Base-by-base conservation (phyloP, 768 basidiomycete species). In the Cystofilobasidium bisporidii region DNA sequence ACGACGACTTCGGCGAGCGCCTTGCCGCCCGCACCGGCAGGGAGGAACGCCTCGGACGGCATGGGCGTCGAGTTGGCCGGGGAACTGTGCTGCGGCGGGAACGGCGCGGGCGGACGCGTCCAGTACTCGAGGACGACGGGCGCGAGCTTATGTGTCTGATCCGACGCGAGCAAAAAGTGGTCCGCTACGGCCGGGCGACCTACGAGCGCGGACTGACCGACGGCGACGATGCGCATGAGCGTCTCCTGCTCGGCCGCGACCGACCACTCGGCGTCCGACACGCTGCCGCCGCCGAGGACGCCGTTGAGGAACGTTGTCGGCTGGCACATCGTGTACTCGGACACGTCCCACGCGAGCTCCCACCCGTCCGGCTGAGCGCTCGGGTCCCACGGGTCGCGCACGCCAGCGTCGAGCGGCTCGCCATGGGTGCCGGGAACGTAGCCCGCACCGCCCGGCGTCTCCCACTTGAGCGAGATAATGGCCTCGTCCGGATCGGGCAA, bases 271-370 rank as follows among this genome's bases (percentile, higher is more conserved):
- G 22, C 47, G 18, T 47, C 58, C 1, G 36, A 20, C 5, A 61
- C 20, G 8, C 30, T 22, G 15, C 43, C 41, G 15, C 43, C 20
- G 45, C 24, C 30, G 22, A 66, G 58, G 33, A 40, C 18, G 2
- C 38, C 11, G 6, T 53, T 50, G 32, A 66, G 59, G 14, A 57
- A 26, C 17, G 24, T 33, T 9, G 26, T 17, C 0, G 65, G 65
- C 14, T 66, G 33, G 36, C 43, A 32, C 15, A 38, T 24, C 30
- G 59, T 22, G 20, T n/a, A 43, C 14, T 45, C 57, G 5, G 58
- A 53, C 22, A 50, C 65, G n/a, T 58, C 65, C 65, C 65, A 66
- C 17, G 47, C 65, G 10, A 48, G 45, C 45, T 60, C 45, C 57
- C 59, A 58, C 48, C 26, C 43, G 22, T 28, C 11, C 1, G 15